Evolutionary conservation across 2,329 filamentous ascomycete genomes (phyloP), one percentile per base, ranked within the genome.

Genomic region (Aspergillus ustus): DNA sequence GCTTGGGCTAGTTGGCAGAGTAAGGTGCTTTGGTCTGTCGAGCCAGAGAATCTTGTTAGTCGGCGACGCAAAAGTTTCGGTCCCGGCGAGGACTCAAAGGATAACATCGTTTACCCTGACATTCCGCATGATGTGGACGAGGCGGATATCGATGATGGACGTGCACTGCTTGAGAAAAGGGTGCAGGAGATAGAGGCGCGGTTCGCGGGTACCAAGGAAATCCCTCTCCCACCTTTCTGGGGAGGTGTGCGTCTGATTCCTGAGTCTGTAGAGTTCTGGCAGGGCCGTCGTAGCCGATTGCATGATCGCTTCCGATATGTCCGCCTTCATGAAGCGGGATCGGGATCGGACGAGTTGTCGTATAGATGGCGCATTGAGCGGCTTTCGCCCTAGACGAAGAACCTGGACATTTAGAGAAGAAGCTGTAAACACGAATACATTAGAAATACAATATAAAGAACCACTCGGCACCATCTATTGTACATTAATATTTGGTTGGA

Each of bases 1-100:
- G 95, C 93, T 1, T 98, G 95, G 95, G 92, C 95, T 11, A 96
- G 92, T 75, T 84, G 87, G 77, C 95, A 99, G 85, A 96, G 91
- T 73, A 83, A 86, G 69, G 91, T 94, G 46, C 78, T 98, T 60
- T 77, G 79, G 77, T 73, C 70, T 25, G 72, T 68, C 17, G 73
- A 74, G 56, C 72, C 72, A 1, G 61, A 59, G n/a, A 59, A 63
- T n/a, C 58, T 74, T 46, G 60, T 68, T 31, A 66, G 60, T 45
- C 64, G 67, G 51, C 67, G 70, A 7, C 61, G 71, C 37, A 72
- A 72, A 69, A 70, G 63, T 62, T 63, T 67, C 48, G 64, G 48
- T 59, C 65, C 49, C 64, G 66, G 69, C 52, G 62, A 63, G 59
- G 62, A 58, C 34, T 63, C 61, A 43, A 40, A 40, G 34, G 34